Evolutionary conservation across 176 grass and related monocot species (phyloP), one percentile per base, ranked within the genome.

Genomic region (Aegilops speltoides): DNA sequence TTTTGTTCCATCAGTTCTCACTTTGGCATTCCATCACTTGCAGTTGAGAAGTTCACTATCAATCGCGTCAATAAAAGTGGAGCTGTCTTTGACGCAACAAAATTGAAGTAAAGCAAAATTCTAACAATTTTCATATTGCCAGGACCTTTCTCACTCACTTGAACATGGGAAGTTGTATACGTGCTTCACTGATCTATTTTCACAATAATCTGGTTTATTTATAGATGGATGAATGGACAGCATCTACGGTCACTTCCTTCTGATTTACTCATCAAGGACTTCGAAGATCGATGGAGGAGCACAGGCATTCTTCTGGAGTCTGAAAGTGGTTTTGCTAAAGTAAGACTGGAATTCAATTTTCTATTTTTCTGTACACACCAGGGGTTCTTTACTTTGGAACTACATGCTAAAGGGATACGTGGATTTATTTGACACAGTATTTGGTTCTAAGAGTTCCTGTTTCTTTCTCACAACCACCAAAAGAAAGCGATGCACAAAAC

Each of bases 11-110:
- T 16, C 11, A 17, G 24, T 78, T 79, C 64, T 85, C 75, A 83
- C 22, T 57, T 54, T 64, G 17, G 20, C n/a, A 4, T 23, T 82
- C 46, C 72, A 52, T 64, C 10, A 23, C 82, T 69, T 76, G 74
- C 83, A 97, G 92, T 99, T 84, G 87, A 93, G 64, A 99, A 94
- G 78, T 99, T 99, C 77, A 92, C 93, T 60, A 92, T 99, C 83
- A 86, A 86, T n/a, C 90, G 97, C 64, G 97, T 99, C 61, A 99
- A 99, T 87, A 99, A 96, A 91, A 99, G 97, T 87, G 97, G 97
- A 64, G 97, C 97, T 56, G 90, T 99, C 71, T 96, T 99, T 86
- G 97, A 99, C 79, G 86, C 79, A 46, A 89, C 89, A 87, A 99
- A 99, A 85, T 70, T 99, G 28, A 96, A 91, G 97, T 99, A 90